Base-by-base conservation (phyloP, 805 yeast genomes). In the Myxozyma udenii region DNA sequence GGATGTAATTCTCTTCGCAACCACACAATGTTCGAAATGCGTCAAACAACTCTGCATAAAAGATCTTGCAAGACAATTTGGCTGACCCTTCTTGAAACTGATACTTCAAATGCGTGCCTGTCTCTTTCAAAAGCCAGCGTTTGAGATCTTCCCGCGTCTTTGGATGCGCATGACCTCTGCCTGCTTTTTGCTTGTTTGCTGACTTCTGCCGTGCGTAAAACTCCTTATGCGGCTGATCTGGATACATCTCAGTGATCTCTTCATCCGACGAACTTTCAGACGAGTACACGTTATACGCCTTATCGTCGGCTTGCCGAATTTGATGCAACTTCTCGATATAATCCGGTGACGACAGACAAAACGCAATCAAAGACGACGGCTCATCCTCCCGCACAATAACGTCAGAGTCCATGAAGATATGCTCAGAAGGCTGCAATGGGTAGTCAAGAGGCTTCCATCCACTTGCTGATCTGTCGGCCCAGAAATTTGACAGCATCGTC, bases 401-500 rank as follows among this genome's bases (percentile, higher is more conserved):
- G 66, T 87, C 88, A 5, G 95, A 87, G 64, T 95, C 98, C 18
- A 87, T 88, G 72, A 93, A 93, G 1, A 91, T 80, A 66, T 93
- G 98, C 64, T 93, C 98, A 0, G 84, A 77, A 0, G 89, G 77
- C 1, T 70, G 76, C 48, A 90, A 73, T 1, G 98, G 96, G 68
- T 89, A 90, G 18, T 79, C 84, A 30, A 93, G 72, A 0, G 96
- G 95, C 59, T 87, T 89, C 98, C 98, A 95, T 19, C 93, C 75
- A 1, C 95, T 84, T 0, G 97, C 93, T 0, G 98, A 87, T 62
- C 98, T 74, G 69, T 93, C 98, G 0, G 97, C 97, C 98, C 98
- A 93, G 68, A 93, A 93, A 62, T 83, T 87, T 0, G 95, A 80
- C 50, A 95, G 72, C 0, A 95, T 81, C 62, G 86, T 87, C 71